Percentiles rank a stretch among this genome's conserved stretches.
Evolutionary conservation across 2,329 filamentous ascomycete genomes (phyloP).

Genomic region (Alternaria ethzedia): DNA sequence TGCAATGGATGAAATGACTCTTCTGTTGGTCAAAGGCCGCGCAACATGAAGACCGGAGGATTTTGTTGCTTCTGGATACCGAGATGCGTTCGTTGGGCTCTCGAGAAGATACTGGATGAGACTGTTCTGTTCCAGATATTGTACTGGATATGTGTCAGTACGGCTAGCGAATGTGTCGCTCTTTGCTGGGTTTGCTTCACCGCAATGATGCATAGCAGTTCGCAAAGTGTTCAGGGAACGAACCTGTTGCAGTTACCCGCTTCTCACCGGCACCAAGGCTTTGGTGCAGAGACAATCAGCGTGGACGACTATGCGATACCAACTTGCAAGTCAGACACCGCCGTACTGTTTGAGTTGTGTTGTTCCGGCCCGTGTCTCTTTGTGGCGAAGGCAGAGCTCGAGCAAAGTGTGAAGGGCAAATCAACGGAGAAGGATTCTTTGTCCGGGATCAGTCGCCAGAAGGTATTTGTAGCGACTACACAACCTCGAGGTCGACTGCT

Average conservation of each 20-base stretch:
- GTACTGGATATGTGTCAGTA: conserved; percentile 38
- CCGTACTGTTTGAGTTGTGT: conserved; percentile 43
- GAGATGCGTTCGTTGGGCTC: conserved; percentile 2
- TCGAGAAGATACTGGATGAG: conserved; percentile 25
- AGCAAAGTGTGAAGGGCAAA: conserved; percentile 40
- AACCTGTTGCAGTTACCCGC: conserved; percentile 46
- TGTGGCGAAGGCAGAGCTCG: conserved; percentile 37
- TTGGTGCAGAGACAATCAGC: conserved; percentile 38
- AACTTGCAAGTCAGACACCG: conserved; percentile 29
- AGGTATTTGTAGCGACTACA: conserved; percentile 50
- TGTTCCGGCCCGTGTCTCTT: conserved; percentile 41
- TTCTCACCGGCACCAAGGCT: conserved; percentile 34
- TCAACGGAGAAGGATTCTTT: conserved; percentile 46
- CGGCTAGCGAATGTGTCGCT: conserved; percentile 17
- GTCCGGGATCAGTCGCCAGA: conserved; percentile 41
- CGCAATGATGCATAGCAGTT: conserved; percentile 41
- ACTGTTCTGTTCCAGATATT: conserved; percentile 17
- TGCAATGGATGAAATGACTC: not conserved
- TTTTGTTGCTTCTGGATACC: conserved; percentile 1
- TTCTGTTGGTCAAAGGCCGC: conserved; percentile 8
- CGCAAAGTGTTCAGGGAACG: conserved; percentile 37
- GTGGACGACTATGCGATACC: conserved; percentile 26
- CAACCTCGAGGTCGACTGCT: conserved; percentile 43
- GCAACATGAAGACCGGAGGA: conserved; percentile 7
- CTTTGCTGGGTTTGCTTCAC: conserved; percentile 41